A percentile compares a stretch with the other conserved stretches of the same genome.
phyloP scores from a whole-genome alignment of 176 grass and related monocot species.

The Elymus sibiricus region DNA sequence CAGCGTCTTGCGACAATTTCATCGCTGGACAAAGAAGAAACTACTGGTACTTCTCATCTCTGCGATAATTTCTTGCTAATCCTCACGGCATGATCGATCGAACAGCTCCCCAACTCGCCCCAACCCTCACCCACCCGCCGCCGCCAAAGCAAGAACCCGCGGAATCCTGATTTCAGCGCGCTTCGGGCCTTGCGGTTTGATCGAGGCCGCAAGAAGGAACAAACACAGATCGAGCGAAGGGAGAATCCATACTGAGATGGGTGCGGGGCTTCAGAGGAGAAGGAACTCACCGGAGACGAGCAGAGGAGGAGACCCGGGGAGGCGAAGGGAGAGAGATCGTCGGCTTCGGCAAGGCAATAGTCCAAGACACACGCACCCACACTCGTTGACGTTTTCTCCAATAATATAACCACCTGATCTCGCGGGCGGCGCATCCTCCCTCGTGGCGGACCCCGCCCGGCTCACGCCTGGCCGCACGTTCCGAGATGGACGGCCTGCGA shows the following conservation, averaged over 20 bases:
- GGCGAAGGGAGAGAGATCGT: not conserved
- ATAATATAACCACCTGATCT: not conserved
- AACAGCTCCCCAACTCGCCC: not conserved
- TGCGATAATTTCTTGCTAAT: not conserved
- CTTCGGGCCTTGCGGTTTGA: not conserved
- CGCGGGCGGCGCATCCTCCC: not conserved
- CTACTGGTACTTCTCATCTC: not conserved
- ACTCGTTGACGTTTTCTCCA: not conserved
- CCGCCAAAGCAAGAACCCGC: not conserved
- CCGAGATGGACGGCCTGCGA: not conserved
- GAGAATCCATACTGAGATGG: not conserved
- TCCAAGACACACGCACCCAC: not conserved
- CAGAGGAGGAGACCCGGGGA: not conserved
- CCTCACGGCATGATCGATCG: not conserved
- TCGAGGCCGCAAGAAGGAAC: not conserved
- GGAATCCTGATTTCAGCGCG: not conserved
- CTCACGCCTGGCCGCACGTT: not conserved
- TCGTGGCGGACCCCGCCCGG: not conserved
- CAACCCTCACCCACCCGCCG: not conserved
- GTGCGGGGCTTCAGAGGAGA: not conserved
- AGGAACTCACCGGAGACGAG: slow-evolving; percentile 2
- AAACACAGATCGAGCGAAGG: not conserved
- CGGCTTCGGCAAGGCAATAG: not conserved
- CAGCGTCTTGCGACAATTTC: not conserved
- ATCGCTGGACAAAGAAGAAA: not conserved